A percentile compares a stretch with the other conserved stretches of the same genome.
Evolutionary conservation across 768 basidiomycete species (phyloP).

Genomic region (Gyrodon lividus): DNA sequence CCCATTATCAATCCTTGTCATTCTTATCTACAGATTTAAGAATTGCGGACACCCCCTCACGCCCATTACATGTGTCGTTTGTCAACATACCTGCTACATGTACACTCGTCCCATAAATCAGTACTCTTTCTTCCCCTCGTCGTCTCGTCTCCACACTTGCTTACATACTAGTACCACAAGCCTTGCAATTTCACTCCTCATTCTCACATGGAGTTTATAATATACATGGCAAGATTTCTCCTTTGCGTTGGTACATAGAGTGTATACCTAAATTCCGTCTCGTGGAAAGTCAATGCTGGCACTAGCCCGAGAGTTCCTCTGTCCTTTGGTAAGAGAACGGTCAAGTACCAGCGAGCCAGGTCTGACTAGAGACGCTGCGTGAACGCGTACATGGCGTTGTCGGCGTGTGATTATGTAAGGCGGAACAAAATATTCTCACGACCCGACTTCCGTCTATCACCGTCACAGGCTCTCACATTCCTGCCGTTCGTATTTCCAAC

Average conservation of each 20-base stretch:
- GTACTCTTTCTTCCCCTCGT: neutral
- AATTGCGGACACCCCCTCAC: conserved; percentile 11
- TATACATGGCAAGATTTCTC: neutral
- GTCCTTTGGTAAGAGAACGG: too few species aligned
- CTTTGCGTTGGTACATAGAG: too few species aligned
- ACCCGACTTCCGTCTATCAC: conserved; percentile 1
- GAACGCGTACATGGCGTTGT: too few species aligned
- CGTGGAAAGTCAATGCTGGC: neutral
- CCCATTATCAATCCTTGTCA: conserved; percentile 7
- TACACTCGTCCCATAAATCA: too few species aligned
- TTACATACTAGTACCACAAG: conserved; percentile 12
- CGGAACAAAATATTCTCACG: conserved; percentile 20
- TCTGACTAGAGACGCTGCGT: too few species aligned
- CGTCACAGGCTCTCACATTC: neutral
- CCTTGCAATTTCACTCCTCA: too few species aligned
- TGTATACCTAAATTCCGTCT: neutral
- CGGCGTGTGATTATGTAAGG: too few species aligned
- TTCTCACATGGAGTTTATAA: neutral
- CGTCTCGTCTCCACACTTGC: neutral
- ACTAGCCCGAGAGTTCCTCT: too few species aligned
- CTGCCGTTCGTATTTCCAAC: neutral
- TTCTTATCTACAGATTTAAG: conserved; percentile 16
- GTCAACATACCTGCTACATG: conserved; percentile 20
- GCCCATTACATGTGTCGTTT: conserved; percentile 7
- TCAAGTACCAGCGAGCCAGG: too few species aligned